Percentiles rank a stretch among this genome's conserved stretches.
These are phyloP conservation scores for Porodaedalea pini DNA, from an alignment of 1,284 basidiomycete genomes.

Conservation along the genomic window DNA sequence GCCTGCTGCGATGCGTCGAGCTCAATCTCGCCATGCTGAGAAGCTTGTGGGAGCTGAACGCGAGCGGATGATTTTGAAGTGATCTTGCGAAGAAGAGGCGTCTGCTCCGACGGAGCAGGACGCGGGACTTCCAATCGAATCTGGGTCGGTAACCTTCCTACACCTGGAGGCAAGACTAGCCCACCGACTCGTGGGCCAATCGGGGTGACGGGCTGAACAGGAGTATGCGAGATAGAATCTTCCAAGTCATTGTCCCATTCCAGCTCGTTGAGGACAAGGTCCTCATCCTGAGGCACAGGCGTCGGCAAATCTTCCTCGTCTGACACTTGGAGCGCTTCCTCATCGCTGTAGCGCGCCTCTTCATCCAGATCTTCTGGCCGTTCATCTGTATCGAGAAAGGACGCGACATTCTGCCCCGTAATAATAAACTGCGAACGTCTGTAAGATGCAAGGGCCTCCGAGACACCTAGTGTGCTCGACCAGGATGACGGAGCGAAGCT, in stretches of 20 bases:
- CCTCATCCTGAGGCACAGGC: conserved; percentile 26
- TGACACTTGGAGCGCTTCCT: conserved; percentile 24
- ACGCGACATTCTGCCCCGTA: conserved; percentile 53
- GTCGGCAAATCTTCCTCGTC: conserved; percentile 27
- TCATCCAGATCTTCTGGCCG: conserved; percentile 36
- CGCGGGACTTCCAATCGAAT: conserved; percentile 10
- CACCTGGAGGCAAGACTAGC: neutral
- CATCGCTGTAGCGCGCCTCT: conserved; percentile 27
- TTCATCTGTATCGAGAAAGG: conserved; percentile 40
- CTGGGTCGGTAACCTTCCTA: neutral
- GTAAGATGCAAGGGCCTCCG: conserved; percentile 51
- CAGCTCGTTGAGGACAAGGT: conserved; percentile 39
- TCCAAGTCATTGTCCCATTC: conserved; percentile 45
- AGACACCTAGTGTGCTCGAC: conserved; percentile 48
- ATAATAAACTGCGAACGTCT: conserved; percentile 59
- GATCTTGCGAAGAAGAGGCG: conserved; percentile 43
- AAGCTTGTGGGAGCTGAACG: conserved; percentile 25
- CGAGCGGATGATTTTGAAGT: conserved; percentile 30
- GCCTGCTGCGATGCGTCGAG: conserved; percentile 4
- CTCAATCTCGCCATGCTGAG: conserved; percentile 19
- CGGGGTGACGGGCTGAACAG: neutral
- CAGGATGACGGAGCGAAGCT: conserved; percentile 46
- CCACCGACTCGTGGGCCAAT: neutral
- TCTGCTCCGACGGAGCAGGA: conserved; percentile 28
- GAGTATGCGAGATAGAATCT: neutral